A percentile compares a stretch with the other conserved stretches of the same genome.
Conservation (phyloP, 768 basidiomycete genomes). For the Chalciporus sphaerocephalus region DNA sequence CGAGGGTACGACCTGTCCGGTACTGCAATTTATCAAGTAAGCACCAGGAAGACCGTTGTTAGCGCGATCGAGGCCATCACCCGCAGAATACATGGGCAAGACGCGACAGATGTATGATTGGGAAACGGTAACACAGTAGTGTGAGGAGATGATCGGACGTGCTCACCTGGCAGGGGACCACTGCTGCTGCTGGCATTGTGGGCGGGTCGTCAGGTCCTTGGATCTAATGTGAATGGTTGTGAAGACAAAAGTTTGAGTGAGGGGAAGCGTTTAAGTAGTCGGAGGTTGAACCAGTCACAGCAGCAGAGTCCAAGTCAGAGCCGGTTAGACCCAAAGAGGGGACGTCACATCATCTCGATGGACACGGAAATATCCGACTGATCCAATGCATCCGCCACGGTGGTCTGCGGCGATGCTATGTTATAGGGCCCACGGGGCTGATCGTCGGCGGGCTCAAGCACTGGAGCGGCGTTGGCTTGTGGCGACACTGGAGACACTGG, state of each 20-base stretch:
- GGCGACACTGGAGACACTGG: slow-evolving; percentile 24
- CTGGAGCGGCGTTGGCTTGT: slow-evolving; percentile 4
- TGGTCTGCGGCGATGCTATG: slow-evolving; percentile 25
- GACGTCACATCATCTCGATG: slow-evolving; percentile 11
- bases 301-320: slow-evolving; percentile 10
- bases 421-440: neutral
- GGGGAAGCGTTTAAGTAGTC: slow-evolving; percentile 16
- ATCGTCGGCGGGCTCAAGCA: slow-evolving; percentile 11
- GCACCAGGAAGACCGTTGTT: slow-evolving; percentile 1
- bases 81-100: neutral
- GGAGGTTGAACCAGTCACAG: slow-evolving; percentile 3
- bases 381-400: slow-evolving; percentile 17
- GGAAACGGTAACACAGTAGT: neutral
- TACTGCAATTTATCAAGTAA: slow-evolving; percentile 44
- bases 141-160: neutral
- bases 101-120: slow-evolving; percentile 2
- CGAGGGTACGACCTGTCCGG: slow-evolving; percentile 82
- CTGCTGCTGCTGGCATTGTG: slow-evolving; percentile 32
- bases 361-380: slow-evolving; percentile 27
- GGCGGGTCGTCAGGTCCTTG: slow-evolving; percentile 6
- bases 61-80: slow-evolving; percentile 2
- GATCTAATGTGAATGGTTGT: slow-evolving; percentile 14
- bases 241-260: slow-evolving; percentile 4
- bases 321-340: slow-evolving; percentile 1
- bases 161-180: slow-evolving; percentile 46